Conservation (phyloP, 108 stramenopile genomes). For the Pseudonitzschia multiseries region DNA sequence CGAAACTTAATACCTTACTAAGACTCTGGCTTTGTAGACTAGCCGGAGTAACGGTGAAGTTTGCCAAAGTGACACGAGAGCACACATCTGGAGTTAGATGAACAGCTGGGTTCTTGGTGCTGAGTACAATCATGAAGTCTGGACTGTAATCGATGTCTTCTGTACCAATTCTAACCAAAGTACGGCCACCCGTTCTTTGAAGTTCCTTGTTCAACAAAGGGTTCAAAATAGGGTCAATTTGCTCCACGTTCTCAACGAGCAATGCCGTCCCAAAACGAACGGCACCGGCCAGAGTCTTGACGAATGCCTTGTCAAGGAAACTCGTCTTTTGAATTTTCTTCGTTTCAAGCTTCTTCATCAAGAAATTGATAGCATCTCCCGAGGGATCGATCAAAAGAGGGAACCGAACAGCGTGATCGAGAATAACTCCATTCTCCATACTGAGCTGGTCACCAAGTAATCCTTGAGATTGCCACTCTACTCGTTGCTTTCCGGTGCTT, state of each 20-base stretch:
- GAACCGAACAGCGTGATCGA: slow-evolving; percentile 88
- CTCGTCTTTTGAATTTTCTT: slow-evolving; percentile 91
- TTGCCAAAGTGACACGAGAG: slow-evolving; percentile 93
- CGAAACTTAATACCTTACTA: slow-evolving; percentile 76
- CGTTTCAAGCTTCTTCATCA: slow-evolving; percentile 83
- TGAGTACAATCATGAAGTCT: slow-evolving; percentile 91
- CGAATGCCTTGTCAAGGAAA: slow-evolving; percentile 96
- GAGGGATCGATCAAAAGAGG: slow-evolving; percentile 99
- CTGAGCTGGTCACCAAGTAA: slow-evolving; percentile 91
- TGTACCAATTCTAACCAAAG: slow-evolving; percentile 91
- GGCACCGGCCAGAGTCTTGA: slow-evolving; percentile 95
- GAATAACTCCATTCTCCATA: slow-evolving; percentile 95
- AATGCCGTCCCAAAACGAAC: slow-evolving; percentile 97
- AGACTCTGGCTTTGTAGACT: slow-evolving; percentile 91
- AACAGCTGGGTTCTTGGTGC: slow-evolving; percentile 92
- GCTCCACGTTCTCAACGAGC: slow-evolving; percentile 94
- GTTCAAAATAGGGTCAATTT: slow-evolving; percentile 94
- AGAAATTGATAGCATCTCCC: slow-evolving; percentile 89
- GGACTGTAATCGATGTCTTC: slow-evolving; percentile 98
- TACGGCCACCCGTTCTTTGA: slow-evolving; percentile 93
- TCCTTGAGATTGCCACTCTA: slow-evolving; percentile 89
- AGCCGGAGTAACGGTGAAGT: slow-evolving; percentile 96
- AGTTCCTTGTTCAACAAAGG: slow-evolving; percentile 96
- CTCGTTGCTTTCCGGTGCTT: slow-evolving; percentile 82
- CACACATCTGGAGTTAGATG: slow-evolving; percentile 95